phyloP scores from a whole-genome alignment of 257 asterid genomes.

The Paulownia fortunei region DNA sequence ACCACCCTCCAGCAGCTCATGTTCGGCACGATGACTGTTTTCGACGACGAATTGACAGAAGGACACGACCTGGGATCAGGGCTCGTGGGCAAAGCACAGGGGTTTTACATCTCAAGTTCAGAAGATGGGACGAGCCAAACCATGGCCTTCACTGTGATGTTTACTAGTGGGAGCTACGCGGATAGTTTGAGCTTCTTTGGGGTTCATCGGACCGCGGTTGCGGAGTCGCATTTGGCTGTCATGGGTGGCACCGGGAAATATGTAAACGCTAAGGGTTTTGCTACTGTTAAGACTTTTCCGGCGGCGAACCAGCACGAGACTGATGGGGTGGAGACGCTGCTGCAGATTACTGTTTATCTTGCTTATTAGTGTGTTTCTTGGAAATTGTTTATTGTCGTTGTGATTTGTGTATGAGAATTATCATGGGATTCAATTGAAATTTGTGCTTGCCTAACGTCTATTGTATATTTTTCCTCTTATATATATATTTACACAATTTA shows the following conservation, averaged over 20 bases:
- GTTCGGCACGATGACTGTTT: constrained; percentile 87
- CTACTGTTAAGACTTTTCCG: constrained; percentile 64
- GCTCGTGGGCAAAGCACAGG: constrained; percentile 83
- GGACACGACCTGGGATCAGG: constrained; percentile 78
- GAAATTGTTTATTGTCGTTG: too few relatives aligned
- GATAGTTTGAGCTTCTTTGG: constrained; percentile 86
- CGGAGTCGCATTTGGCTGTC: constrained; percentile 85
- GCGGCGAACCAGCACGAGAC: constrained; percentile 57
- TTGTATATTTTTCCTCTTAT: too few relatives aligned
- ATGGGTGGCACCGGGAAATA: constrained; percentile 95
- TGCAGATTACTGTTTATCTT: constrained; percentile 66
- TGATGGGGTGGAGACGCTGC: constrained; percentile 85
- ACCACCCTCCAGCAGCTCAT: constrained; percentile 77
- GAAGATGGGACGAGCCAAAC: constrained; percentile 83
- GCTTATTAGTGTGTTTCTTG: too few relatives aligned
- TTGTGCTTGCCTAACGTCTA: too few relatives aligned
- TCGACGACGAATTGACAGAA: constrained; percentile 79
- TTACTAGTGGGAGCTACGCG: constrained; percentile 63
- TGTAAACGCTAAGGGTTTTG: constrained; percentile 77
- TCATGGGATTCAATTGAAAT: too few relatives aligned
- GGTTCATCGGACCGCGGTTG: constrained; percentile 60
- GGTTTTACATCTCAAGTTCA: constrained; percentile 79
- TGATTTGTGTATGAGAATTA: too few relatives aligned
- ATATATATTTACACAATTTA: too few relatives aligned
- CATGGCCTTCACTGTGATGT: constrained; percentile 85